A percentile compares a stretch with the other conserved stretches of the same genome.
phyloP scores from a whole-genome alignment of 768 basidiomycete species.

The Leccinum olivaceopallidum region DNA sequence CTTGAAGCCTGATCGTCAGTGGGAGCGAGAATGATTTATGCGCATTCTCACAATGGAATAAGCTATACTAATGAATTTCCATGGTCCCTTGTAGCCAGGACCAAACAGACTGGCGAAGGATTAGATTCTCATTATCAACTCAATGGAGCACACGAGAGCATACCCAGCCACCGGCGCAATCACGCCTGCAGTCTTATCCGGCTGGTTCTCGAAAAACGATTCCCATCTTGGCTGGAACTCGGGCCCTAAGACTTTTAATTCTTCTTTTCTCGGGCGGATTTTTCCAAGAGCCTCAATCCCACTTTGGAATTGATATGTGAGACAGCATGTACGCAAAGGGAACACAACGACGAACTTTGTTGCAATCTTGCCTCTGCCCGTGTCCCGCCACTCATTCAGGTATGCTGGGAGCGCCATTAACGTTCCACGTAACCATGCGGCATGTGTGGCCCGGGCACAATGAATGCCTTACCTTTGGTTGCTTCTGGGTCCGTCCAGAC shows the following conservation, averaged over 20 bases:
- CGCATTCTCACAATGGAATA: neutral
- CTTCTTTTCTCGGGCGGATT: neutral
- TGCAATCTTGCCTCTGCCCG: neutral
- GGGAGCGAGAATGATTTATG: neutral
- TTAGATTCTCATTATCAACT: neutral
- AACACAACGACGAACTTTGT: neutral
- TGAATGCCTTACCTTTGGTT: neutral
- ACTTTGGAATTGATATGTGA: neutral
- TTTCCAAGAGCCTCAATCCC: neutral
- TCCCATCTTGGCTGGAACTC: slow-evolving; percentile 1
- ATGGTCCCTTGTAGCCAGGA: neutral
- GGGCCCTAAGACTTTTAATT: neutral
- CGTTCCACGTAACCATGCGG: neutral
- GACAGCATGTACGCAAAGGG: neutral
- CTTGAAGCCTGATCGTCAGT: slow-evolving; percentile 24
- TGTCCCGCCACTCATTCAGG: neutral
- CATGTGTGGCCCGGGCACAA: neutral
- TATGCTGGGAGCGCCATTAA: neutral
- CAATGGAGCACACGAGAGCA: neutral
- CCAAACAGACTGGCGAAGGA: neutral
- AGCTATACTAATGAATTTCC: neutral
- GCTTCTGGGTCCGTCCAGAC: neutral
- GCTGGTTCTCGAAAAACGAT: neutral
- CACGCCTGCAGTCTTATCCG: neutral
- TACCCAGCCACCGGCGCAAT: neutral